Percentiles rank a stretch among this genome's conserved stretches.
Evolutionary conservation across 768 basidiomycete genomes (phyloP).

Genomic region (Stropharia rugosoannulata): DNA sequence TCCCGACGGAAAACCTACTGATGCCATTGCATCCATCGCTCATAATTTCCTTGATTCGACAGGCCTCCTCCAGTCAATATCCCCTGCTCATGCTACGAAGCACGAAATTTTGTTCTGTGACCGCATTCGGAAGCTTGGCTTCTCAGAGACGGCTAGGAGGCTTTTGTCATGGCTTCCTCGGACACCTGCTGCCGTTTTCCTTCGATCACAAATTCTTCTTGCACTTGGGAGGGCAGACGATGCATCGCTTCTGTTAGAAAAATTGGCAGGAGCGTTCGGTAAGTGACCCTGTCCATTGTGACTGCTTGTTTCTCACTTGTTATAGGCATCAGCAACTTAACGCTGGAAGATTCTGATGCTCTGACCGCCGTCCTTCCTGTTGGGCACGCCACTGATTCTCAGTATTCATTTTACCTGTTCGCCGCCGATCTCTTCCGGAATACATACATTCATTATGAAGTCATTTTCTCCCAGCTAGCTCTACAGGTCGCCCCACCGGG

Average conservation of each 20-base stretch:
- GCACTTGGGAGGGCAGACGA: conserved; percentile 70
- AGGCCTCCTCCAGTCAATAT: conserved; percentile 65
- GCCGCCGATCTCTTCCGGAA: conserved; percentile 73
- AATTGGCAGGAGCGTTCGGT: conserved; percentile 77
- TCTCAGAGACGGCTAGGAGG: conserved; percentile 58
- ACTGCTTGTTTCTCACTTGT: conserved; percentile 21
- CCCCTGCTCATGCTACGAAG: conserved; percentile 64
- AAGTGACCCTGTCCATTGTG: conserved; percentile 22
- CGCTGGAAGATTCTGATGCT: conserved; percentile 60
- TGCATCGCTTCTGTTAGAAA: conserved; percentile 70
- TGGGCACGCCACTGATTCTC: conserved; percentile 53
- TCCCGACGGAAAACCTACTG: conserved; percentile 45
- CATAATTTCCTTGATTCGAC: conserved; percentile 70
- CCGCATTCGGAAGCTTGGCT: conserved; percentile 60
- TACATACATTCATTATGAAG: conserved; percentile 56
- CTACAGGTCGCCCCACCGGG: conserved; percentile 62
- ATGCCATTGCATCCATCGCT: conserved; percentile 55
- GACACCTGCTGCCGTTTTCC: conserved; percentile 73
- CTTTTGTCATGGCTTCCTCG: conserved; percentile 77
- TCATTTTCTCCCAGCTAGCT: conserved; percentile 76
- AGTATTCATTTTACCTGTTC: conserved; percentile 78
- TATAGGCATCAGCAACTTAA: conserved; percentile 48
- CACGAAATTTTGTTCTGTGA: conserved; percentile 77
- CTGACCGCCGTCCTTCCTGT: conserved; percentile 62
- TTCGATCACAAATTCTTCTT: conserved; percentile 67